phyloP scores from a whole-genome alignment of 805 yeast species.

The Saturnispora besseyi region DNA sequence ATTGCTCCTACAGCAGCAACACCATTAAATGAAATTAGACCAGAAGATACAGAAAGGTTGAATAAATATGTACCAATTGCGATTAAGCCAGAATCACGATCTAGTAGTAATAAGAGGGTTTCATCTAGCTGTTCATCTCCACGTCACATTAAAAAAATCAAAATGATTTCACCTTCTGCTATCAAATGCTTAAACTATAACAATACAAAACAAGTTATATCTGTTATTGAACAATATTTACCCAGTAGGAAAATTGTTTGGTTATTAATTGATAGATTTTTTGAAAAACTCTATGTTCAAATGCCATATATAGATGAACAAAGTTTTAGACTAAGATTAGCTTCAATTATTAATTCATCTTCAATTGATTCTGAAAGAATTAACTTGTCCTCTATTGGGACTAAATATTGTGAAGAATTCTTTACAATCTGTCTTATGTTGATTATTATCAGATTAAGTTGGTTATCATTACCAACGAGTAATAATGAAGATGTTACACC shows the following conservation, averaged over 20 bases:
- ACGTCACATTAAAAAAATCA: conserved; percentile 18
- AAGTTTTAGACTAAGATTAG: conserved; percentile 35
- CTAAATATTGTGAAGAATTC: conserved; percentile 34
- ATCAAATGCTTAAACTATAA: conserved; percentile 31
- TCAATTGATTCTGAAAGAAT: conserved; percentile 28
- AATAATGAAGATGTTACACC: conserved; percentile 24
- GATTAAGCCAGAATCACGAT: conserved; percentile 14
- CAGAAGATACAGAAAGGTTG: conserved; percentile 14
- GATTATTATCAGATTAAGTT: conserved; percentile 43
- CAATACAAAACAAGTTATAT: conserved; percentile 32
- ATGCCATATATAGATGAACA: conserved; percentile 60
- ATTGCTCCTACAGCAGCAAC: conserved; percentile 9
- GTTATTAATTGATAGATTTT: conserved; percentile 49
- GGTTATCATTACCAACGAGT: conserved; percentile 44
- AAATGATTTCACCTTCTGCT: conserved; percentile 26
- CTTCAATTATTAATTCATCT: conserved; percentile 36
- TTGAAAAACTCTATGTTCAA: conserved; percentile 50
- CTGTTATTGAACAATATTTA: conserved; percentile 36
- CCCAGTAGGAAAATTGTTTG: conserved; percentile 51
- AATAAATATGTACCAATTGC: conserved; percentile 15
- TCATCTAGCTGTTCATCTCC: conserved; percentile 3
- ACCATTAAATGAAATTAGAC: conserved; percentile 14
- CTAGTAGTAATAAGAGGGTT: conserved; percentile 10
- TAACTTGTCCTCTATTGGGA: conserved; percentile 23
- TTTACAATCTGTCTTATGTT: conserved; percentile 44